phyloP scores from a whole-genome alignment of 2,329 filamentous ascomycete species.

The Colletotrichum cuscutae region DNA sequence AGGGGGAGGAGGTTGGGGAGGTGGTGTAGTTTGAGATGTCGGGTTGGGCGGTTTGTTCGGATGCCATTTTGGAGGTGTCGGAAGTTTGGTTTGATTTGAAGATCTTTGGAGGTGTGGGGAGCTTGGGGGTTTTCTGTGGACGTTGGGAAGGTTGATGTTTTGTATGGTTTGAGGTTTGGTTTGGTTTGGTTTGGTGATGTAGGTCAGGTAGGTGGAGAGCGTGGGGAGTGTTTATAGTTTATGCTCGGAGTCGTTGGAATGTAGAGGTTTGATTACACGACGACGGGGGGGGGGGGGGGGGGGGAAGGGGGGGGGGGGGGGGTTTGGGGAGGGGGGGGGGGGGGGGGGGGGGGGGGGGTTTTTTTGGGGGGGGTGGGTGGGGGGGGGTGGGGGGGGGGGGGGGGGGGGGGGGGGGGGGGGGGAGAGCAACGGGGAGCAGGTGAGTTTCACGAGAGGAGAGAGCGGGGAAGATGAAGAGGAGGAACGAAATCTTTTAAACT shows the following conservation, averaged over 20 bases:
- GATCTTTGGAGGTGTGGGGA: too few species aligned
- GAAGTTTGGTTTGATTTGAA: rapidly evolving
- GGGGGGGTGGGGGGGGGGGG: too few species aligned
- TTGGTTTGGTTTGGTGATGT: neutral
- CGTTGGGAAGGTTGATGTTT: too few species aligned
- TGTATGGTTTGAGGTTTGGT: neutral
- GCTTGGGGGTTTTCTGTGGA: neutral
- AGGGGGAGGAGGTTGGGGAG: neutral
- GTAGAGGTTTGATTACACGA: slow-evolving; percentile 1
- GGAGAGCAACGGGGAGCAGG: neutral
- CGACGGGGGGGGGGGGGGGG: too few species aligned
- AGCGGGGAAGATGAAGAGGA: neutral
- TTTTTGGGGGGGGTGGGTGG: too few species aligned
- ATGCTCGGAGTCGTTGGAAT: neutral
- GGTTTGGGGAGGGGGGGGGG: too few species aligned
- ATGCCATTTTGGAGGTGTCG: neutral
- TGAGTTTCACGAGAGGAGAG: neutral
- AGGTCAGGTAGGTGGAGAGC: neutral
- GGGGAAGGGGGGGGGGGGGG: too few species aligned
- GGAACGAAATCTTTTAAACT: neutral
- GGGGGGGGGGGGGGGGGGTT: too few species aligned
- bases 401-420: too few species aligned
- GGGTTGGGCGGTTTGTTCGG: neutral
- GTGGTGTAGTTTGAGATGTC: neutral
- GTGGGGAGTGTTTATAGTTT: neutral